A percentile compares a stretch with the other conserved stretches of the same genome.
phyloP scores from a whole-genome alignment of 2,329 filamentous ascomycete genomes.

The Fusarium irregulare region DNA sequence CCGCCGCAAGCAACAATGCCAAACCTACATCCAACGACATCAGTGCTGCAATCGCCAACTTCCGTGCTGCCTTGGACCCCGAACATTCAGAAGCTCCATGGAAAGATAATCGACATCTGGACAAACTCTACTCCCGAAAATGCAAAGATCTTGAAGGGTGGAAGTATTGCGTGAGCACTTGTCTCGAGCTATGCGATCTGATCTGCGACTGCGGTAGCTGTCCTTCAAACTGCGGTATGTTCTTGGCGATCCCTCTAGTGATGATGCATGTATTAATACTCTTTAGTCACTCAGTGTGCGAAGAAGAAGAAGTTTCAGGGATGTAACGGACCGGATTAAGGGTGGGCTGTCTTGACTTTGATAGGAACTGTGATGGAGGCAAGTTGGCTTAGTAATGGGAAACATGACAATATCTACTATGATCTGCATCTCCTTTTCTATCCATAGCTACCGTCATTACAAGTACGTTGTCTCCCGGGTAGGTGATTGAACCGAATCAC shows the following conservation, averaged over 20 bases:
- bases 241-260: too few species aligned
- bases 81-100: not conserved
- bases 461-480: rapidly evolving
- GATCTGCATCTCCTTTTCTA: not conserved
- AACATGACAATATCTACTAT: not conserved
- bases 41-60: not conserved
- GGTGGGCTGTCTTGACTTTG: too few species aligned
- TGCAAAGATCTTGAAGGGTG: not conserved
- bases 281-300: not conserved
- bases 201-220: not conserved
- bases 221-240: not conserved
- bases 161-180: not conserved
- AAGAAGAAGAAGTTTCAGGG: not conserved
- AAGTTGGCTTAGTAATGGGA: not conserved
- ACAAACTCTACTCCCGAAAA: not conserved
- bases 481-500: not conserved
- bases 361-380: not conserved
- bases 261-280: not conserved
- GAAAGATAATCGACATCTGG: not conserved
- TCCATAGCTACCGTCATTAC: not conserved
- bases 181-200: not conserved
- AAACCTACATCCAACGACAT: not conserved
- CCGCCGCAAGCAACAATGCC: not conserved
- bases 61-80: not conserved
- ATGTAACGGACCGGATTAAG: not conserved